Conservation (phyloP, 2,329 filamentous ascomycete genomes). For the Sclerotiophoma versabilis region DNA sequence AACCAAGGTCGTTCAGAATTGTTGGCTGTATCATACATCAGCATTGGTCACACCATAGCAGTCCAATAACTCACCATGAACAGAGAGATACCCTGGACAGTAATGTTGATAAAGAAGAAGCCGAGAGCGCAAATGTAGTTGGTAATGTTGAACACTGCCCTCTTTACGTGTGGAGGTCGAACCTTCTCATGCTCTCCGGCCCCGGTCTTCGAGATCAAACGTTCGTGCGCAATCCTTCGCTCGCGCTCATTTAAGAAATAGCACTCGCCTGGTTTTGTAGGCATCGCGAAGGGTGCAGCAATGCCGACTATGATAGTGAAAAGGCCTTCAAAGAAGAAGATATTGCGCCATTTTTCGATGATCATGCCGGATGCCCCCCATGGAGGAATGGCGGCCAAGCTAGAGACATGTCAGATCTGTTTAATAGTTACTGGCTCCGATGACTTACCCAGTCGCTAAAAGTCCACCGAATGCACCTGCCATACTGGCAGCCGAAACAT, state of each 20-base stretch:
- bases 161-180: conserved; percentile 57
- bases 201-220: conserved; percentile 60
- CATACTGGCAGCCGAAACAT: conserved; percentile 62
- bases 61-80: conserved; percentile 43
- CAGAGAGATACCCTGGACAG: conserved; percentile 58
- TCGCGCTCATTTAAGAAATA: conserved; percentile 62
- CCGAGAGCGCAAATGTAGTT: conserved; percentile 66
- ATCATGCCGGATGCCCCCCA: conserved; percentile 57
- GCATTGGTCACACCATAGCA: background rate
- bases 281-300: conserved; percentile 61
- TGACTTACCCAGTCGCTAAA: conserved; percentile 59
- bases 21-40: conserved; percentile 41
- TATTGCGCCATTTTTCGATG: conserved; percentile 57
- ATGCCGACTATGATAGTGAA: conserved; percentile 60
- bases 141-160: conserved; percentile 63
- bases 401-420: conserved; percentile 17
- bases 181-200: conserved; percentile 57
- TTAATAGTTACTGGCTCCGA: background rate
- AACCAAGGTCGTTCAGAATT: conserved; percentile 48
- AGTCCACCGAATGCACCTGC: conserved; percentile 66
- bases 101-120: conserved; percentile 68
- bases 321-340: conserved; percentile 70
- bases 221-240: conserved; percentile 61
- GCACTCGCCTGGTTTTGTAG: conserved; percentile 57
- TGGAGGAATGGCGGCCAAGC: conserved; percentile 54